phyloP scores from a whole-genome alignment of 2,329 filamentous ascomycete genomes.

The Hortaea werneckii region DNA sequence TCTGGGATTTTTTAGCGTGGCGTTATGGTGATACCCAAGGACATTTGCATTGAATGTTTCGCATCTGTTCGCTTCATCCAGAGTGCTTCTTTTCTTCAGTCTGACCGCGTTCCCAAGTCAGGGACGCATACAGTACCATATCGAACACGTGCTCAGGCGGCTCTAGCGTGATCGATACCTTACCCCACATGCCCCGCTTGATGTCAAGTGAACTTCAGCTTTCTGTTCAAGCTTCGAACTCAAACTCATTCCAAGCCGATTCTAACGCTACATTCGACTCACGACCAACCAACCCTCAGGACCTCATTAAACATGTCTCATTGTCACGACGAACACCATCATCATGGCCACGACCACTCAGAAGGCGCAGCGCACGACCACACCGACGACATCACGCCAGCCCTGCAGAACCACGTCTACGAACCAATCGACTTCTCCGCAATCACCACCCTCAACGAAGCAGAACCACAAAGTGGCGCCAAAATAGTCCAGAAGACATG shows the following conservation, averaged over 20 bases:
- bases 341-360: constrained; percentile 40
- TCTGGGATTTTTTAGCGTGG: constrained; percentile 4
- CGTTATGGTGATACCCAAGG: constrained; percentile 8
- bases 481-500: constrained; percentile 83
- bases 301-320: constrained; percentile 28
- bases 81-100: no score
- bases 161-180: no score
- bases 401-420: constrained; percentile 83
- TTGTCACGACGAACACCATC: constrained; percentile 38
- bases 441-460: constrained; percentile 78
- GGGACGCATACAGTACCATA: no score
- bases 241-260: no score
- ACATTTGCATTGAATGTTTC: neutral
- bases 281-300: no score
- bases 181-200: neutral
- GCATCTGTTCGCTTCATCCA: neutral
- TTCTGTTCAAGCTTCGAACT: no score
- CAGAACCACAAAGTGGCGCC: constrained; percentile 54
- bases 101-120: no score
- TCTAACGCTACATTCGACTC: no score
- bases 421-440: constrained; percentile 83
- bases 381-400: constrained; percentile 82
- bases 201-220: neutral
- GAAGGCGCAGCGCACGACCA: constrained; percentile 66
- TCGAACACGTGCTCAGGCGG: neutral